phyloP scores from a whole-genome alignment of 495 filamentous ascomycete species.

The Aspergillus leporis region DNA sequence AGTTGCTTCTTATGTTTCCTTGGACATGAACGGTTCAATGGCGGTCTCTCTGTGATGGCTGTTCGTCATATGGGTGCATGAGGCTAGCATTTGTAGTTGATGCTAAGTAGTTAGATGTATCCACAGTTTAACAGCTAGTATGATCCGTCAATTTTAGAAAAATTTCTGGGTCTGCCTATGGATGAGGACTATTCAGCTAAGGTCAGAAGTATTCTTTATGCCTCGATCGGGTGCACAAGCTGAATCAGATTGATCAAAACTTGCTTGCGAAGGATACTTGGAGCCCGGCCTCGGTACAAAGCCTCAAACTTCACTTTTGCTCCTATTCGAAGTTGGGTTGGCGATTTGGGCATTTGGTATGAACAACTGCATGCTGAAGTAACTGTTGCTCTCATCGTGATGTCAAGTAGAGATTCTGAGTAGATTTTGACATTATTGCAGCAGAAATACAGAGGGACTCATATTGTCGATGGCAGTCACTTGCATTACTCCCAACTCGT shows the following conservation, averaged over 20 bases:
- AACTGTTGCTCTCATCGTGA: background rate
- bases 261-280: no score
- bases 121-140: background rate
- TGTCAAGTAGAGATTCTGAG: background rate
- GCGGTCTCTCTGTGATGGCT: background rate
- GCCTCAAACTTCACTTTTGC: no score
- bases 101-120: background rate
- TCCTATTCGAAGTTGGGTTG: background rate
- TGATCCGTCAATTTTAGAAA: background rate
- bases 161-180: no score
- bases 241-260: no score
- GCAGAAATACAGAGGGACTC: no score
- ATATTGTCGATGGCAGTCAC: no score
- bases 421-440: no score
- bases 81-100: background rate
- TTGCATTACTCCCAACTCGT: background rate
- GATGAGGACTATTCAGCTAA: no score
- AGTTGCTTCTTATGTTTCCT: background rate
- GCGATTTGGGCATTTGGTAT: background rate
- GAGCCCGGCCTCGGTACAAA: no score
- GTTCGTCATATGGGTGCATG: background rate
- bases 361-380: background rate
- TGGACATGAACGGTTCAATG: background rate
- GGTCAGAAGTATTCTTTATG: no score
- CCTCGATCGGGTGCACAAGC: no score